Evolutionary conservation across 2,329 filamentous ascomycete genomes (phyloP).

Genomic region (Phialophora expanda): DNA sequence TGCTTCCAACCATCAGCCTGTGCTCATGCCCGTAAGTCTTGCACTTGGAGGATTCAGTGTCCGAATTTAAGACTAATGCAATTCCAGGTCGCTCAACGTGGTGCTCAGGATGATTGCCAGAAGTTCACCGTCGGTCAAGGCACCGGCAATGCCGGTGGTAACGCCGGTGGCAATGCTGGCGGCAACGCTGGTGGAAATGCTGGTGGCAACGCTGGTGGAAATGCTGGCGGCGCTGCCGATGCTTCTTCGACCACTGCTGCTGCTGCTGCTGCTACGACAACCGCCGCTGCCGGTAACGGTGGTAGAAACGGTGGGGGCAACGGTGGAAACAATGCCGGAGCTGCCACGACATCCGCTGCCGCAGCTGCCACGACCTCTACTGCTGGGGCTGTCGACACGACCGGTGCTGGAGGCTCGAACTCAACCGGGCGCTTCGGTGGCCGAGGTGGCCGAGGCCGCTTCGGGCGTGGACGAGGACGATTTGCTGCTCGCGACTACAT

Average conservation of each 20-base stretch:
- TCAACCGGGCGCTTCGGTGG: slow-evolving; percentile 20
- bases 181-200: slow-evolving; percentile 55
- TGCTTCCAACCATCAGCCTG: slow-evolving; percentile 68
- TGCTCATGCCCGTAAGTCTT: slow-evolving; percentile 57
- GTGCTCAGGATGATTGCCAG: slow-evolving; percentile 68
- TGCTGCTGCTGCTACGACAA: not conserved
- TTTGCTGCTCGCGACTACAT: slow-evolving; percentile 36
- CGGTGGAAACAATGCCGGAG: slow-evolving; percentile 1
- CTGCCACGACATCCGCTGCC: not conserved
- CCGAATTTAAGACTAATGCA: slow-evolving; percentile 15
- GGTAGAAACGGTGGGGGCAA: slow-evolving; percentile 13
- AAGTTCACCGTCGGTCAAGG: slow-evolving; percentile 63
- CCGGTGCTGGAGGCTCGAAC: not conserved
- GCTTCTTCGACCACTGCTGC: not conserved
- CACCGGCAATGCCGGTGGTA: slow-evolving; percentile 55
- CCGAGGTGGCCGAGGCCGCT: slow-evolving; percentile 26
- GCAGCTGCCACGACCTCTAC: not conserved
- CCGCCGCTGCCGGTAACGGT: slow-evolving; percentile 1
- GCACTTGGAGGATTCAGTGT: not conserved
- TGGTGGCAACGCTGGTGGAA: slow-evolving; percentile 23
- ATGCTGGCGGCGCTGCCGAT: slow-evolving; percentile 16
- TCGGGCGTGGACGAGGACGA: slow-evolving; percentile 31
- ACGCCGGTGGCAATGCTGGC: slow-evolving; percentile 50
- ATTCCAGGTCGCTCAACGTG: slow-evolving; percentile 63
- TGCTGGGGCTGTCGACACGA: not conserved